Evolutionary conservation across 768 basidiomycete species (phyloP).

Genomic region (Calvatia gigantea): DNA sequence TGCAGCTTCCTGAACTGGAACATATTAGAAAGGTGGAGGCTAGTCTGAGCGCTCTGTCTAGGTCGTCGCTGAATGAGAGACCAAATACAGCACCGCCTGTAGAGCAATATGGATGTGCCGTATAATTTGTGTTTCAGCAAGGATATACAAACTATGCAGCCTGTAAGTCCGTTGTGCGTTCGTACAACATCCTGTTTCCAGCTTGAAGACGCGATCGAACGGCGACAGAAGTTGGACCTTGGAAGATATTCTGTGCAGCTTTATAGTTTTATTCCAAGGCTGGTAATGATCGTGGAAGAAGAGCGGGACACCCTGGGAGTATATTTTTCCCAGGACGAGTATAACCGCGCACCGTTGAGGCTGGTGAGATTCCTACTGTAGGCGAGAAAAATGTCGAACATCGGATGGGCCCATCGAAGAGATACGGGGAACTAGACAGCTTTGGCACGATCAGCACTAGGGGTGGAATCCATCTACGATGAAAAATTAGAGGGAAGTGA

Average conservation of each 20-base stretch:
- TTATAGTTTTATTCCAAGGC: constrained; percentile 66
- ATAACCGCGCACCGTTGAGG: constrained; percentile 57
- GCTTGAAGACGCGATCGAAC: constrained; percentile 68
- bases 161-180: constrained; percentile 56
- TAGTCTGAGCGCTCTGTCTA: too few relatives aligned
- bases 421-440: constrained; percentile 47
- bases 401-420: constrained; percentile 71
- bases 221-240: constrained; percentile 52
- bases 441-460: constrained; percentile 32
- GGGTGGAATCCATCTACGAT: constrained; percentile 51
- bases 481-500: neutral
- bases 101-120: too few relatives aligned
- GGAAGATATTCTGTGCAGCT: constrained; percentile 72
- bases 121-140: too few relatives aligned
- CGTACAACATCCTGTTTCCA: constrained; percentile 73
- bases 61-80: too few relatives aligned
- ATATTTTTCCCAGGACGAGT: constrained; percentile 82
- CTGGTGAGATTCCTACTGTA: constrained; percentile 63
- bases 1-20: too few relatives aligned
- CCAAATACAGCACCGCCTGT: too few relatives aligned
- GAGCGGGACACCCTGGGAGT: constrained; percentile 53
- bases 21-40: too few relatives aligned
- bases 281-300: constrained; percentile 62
- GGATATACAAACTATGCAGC: too few relatives aligned
- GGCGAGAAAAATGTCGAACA: constrained; percentile 72